Base-by-base conservation (phyloP, 2,329 filamentous ascomycete genomes). In the Chaetomiaceae sp. region DNA sequence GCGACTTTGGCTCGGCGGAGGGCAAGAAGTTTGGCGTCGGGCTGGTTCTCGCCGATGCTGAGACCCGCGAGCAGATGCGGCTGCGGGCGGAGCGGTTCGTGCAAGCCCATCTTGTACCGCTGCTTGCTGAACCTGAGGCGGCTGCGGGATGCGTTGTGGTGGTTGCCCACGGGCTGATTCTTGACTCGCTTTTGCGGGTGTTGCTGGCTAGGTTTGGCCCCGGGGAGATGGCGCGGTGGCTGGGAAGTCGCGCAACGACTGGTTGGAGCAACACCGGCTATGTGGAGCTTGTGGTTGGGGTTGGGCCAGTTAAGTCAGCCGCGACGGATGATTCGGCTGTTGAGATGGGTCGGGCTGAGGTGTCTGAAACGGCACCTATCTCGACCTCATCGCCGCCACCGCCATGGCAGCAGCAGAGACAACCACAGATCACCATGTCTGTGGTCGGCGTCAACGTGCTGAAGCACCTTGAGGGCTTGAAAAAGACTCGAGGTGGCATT, bases 131-230 rank as follows among this genome's bases (percentile, higher is more conserved):
- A n/a, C n/a, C 18, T 86, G 58, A 72, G 10, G 55, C 59, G 18
- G 37, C 14, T n/a, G 36, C 34, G 21, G 10, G 63, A 67, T 6
- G 71, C 74, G 72, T 90, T 11, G 84, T 82, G 1, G 71, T 95
- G 13, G 86, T 95, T 3, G 86, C 90, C 2, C 91, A 96, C 64
- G 90, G 91, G 14, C 85, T 95, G 56, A 82, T 95, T 36, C 77
- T 96, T 2, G 82, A 81, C 2, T 77, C 82, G 29, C 69, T 96
- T 0, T 85, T 87, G 77, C 76, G 78, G 51, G 75, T 77, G 11
- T 67, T 95, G 13, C 71, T 86, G 7, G 69, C 72, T 11, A 75
- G 80, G 3, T 78, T 89, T 54, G 67, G 69, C 7, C 51, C 61
- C 1, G 46, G 40, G 2, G 63, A 65, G 45, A 32, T 63, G 16